phyloP scores from a whole-genome alignment of 2,329 filamentous ascomycete genomes.

The Aspergillus amoenus region DNA sequence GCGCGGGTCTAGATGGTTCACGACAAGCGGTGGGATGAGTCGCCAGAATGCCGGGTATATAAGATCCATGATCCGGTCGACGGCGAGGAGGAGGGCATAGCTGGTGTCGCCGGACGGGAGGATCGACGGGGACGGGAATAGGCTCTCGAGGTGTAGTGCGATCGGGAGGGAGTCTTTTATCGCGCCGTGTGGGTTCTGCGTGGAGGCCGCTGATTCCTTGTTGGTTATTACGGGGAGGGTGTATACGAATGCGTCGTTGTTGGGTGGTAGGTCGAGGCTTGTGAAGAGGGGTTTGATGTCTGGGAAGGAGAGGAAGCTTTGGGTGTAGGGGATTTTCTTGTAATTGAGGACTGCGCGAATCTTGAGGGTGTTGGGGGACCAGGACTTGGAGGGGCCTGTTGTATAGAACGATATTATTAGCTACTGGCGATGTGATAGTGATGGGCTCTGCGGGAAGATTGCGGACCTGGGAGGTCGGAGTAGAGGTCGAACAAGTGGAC shows the following conservation, averaged over 20 bases:
- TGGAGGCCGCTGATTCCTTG: constrained; percentile 17
- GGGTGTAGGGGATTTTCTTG: constrained; percentile 1
- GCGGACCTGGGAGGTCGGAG: constrained; percentile 24
- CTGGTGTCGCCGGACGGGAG: constrained; percentile 35
- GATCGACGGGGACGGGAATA: constrained; percentile 26
- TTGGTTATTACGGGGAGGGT: constrained; percentile 34
- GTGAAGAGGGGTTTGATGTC: constrained; percentile 25
- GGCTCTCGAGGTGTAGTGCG: constrained; percentile 28
- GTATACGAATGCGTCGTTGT: constrained; percentile 17
- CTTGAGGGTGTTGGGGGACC: constrained; percentile 23
- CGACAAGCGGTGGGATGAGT: constrained; percentile 25
- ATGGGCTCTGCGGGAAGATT: not conserved
- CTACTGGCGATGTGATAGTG: not conserved
- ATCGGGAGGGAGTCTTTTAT: constrained; percentile 34
- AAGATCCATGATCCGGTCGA: not conserved
- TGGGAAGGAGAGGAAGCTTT: not conserved
- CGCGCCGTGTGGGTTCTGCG: constrained; percentile 22
- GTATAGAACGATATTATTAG: not conserved
- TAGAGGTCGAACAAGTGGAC: constrained; percentile 35
- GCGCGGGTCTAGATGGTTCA: constrained; percentile 23
- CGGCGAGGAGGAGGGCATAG: constrained; percentile 26
- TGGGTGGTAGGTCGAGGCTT: constrained; percentile 20
- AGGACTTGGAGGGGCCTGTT: constrained; percentile 27
- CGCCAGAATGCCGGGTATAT: not conserved
- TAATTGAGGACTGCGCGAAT: not conserved